These are phyloP conservation scores for Austroboletus rostrupii DNA, from an alignment of 1,284 basidiomycete genomes.

Conservation along the genomic window DNA sequence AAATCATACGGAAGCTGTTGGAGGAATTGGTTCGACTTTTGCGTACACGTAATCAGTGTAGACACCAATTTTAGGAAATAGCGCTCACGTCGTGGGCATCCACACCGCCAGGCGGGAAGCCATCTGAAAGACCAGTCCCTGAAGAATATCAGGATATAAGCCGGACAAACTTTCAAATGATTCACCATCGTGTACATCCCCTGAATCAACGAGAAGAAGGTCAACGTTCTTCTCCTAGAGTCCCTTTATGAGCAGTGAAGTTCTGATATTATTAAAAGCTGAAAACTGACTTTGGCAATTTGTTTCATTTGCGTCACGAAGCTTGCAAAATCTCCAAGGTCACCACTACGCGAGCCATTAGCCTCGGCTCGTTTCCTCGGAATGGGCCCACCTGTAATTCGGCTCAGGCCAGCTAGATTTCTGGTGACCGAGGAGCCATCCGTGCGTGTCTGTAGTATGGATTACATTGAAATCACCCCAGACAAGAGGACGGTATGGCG, in stretches of 20 bases:
- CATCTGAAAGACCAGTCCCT: slow-evolving; percentile 74
- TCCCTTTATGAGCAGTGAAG: slow-evolving; percentile 1
- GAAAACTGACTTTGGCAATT: slow-evolving; percentile 49
- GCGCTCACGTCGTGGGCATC: slow-evolving; percentile 62
- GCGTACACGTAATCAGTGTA: slow-evolving; percentile 1
- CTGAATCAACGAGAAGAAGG: slow-evolving; percentile 67
- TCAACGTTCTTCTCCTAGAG: slow-evolving; percentile 62
- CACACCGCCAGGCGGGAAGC: slow-evolving; percentile 61
- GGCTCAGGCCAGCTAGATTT: slow-evolving; percentile 68
- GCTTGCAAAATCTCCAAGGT: slow-evolving; percentile 77
- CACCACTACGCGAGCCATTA: slow-evolving; percentile 44
- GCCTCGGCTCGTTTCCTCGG: background rate
- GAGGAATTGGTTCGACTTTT: slow-evolving; percentile 68
- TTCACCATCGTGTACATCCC: slow-evolving; percentile 79
- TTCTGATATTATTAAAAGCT: background rate
- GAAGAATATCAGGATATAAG: background rate
- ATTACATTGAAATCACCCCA: slow-evolving; percentile 76
- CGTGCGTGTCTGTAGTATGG: slow-evolving; percentile 81
- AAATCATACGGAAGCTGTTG: slow-evolving; percentile 77
- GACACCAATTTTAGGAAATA: background rate
- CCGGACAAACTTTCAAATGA: background rate
- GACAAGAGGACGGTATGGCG: slow-evolving; percentile 58
- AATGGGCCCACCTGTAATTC: slow-evolving; percentile 54
- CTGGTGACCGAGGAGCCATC: slow-evolving; percentile 76
- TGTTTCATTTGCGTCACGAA: slow-evolving; percentile 81